Conservation (phyloP, 768 basidiomycete genomes). For the Auricularia sp. region DNA sequence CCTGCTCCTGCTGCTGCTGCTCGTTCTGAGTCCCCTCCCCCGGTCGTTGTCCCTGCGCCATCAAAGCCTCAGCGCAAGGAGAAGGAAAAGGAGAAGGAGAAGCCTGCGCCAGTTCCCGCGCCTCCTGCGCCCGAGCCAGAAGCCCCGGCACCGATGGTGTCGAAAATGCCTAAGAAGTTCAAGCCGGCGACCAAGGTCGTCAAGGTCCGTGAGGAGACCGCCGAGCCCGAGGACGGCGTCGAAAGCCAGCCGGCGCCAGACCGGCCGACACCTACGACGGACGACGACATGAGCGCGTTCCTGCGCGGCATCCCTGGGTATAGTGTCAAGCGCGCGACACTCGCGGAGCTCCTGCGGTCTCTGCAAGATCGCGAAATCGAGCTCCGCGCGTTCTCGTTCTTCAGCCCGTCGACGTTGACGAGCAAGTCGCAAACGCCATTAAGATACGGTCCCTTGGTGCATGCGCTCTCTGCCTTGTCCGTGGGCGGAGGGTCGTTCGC, state of each 20-base stretch:
- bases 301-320: conserved; percentile 40
- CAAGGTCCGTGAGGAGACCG: conserved; percentile 4
- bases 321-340: conserved; percentile 32
- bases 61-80: background rate
- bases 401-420: conserved; percentile 59
- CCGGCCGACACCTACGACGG: background rate
- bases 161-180: conserved; percentile 77
- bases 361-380: conserved; percentile 47
- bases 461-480: conserved; percentile 76
- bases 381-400: conserved; percentile 61
- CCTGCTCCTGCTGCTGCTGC: background rate
- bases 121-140: conserved; percentile 17
- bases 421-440: conserved; percentile 72
- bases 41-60: background rate
- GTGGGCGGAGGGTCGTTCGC: conserved; percentile 79
- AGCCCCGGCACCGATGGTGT: conserved; percentile 61
- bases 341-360: conserved; percentile 59
- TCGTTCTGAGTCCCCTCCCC: background rate
- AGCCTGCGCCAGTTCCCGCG: conserved; percentile 12
- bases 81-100: conserved; percentile 24
- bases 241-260: conserved; percentile 1
- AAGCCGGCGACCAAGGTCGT: conserved; percentile 8
- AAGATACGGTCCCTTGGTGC: conserved; percentile 77
- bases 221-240: background rate
- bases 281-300: conserved; percentile 18